Conservation (phyloP, 495 filamentous ascomycete species). For the Aspergillus mulundensis region DNA sequence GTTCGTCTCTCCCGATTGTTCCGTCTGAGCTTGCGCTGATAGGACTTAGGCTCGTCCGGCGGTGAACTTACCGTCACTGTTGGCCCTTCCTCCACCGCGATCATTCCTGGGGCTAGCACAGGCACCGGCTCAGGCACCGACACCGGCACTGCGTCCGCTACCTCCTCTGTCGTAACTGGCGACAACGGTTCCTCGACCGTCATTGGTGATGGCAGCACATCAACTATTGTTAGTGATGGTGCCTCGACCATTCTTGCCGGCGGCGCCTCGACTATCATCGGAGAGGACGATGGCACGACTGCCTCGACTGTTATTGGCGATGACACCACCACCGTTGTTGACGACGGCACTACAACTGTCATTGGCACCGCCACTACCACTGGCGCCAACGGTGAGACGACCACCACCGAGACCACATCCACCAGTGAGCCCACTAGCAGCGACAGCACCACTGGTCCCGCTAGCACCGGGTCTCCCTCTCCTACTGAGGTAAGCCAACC, state of each 20-base stretch:
- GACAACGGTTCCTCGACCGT: constrained; percentile 1
- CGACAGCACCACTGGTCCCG: constrained; percentile 8
- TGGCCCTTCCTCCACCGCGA: constrained; percentile 17
- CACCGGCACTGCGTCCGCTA: constrained; percentile 23
- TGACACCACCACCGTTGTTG: neutral
- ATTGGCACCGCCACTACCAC: constrained; percentile 7
- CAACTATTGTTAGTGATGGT: neutral
- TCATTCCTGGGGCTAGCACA: constrained; percentile 15
- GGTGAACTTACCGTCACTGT: constrained; percentile 19
- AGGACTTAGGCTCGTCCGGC: constrained; percentile 4
- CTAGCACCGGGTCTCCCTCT: constrained; percentile 4
- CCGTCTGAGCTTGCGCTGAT: neutral
- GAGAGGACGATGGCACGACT: neutral
- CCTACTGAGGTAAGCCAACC: neutral
- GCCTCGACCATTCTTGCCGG: constrained; percentile 3
- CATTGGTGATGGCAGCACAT: constrained; percentile 3
- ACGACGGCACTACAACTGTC: constrained; percentile 4
- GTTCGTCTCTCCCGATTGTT: constrained; percentile 1
- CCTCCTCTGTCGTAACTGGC: constrained; percentile 21
- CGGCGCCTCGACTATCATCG: neutral
- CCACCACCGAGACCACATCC: constrained; percentile 8
- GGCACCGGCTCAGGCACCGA: constrained; percentile 25
- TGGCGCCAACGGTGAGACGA: constrained; percentile 8
- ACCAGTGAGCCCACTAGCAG: neutral
- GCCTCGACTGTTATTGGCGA: constrained; percentile 11